These are phyloP conservation scores for Hondaea fermentalgiana DNA, from an alignment of 108 stramenopile genomes.

Conservation along the genomic window DNA sequence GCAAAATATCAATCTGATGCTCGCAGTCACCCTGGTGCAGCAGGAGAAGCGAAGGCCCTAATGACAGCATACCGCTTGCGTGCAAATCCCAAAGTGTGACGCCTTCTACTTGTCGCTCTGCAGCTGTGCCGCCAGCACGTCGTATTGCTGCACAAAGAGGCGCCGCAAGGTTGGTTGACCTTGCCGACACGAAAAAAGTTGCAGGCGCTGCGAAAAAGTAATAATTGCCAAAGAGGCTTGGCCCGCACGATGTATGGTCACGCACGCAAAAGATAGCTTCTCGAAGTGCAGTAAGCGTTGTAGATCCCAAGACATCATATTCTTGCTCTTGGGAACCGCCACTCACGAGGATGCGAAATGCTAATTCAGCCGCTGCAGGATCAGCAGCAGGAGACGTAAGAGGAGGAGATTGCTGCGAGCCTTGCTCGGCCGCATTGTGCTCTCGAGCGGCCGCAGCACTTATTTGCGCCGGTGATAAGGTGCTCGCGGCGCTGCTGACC, in stretches of 20 bases:
- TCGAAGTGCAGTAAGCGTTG: not conserved
- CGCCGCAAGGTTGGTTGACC: not conserved
- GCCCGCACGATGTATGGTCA: not conserved
- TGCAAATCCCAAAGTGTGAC: not conserved
- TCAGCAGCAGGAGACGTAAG: too few relatives aligned
- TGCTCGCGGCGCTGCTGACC: not conserved
- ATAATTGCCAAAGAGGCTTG: not conserved
- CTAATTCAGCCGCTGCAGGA: not conserved
- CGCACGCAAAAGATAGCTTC: not conserved
- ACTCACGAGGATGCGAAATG: not conserved
- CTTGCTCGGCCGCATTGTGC: not conserved
- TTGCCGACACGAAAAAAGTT: not conserved
- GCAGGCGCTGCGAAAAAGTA: not conserved
- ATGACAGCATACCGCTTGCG: not conserved
- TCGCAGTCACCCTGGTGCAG: constrained; percentile 9
- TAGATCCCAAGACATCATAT: not conserved
- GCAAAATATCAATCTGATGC: not conserved
- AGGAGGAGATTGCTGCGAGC: too few relatives aligned
- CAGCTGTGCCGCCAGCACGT: not conserved
- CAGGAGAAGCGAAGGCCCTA: not conserved
- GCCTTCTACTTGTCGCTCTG: not conserved
- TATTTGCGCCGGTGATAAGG: not conserved
- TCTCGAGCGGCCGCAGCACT: not conserved
- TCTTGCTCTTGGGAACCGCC: not conserved
- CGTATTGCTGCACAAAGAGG: not conserved